Conservation (phyloP, 2,329 filamentous ascomycete genomes). For the Alternaria arborescens region DNA sequence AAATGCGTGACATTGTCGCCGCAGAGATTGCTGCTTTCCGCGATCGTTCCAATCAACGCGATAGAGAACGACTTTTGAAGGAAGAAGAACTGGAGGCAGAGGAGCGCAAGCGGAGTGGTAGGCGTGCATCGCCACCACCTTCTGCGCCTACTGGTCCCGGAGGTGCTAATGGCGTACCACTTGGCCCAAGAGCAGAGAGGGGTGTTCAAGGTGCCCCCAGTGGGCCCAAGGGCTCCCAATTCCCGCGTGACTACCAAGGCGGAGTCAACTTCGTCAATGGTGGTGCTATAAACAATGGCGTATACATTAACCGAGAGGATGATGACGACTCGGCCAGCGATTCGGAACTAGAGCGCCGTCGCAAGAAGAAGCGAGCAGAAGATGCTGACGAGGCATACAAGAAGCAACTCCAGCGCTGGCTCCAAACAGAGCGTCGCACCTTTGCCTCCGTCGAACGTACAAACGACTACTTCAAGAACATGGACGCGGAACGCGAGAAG, state of each 20-base stretch:
- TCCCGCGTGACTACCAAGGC: conserved; percentile 77
- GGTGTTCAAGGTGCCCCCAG: conserved; percentile 79
- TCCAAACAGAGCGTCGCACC: conserved; percentile 84
- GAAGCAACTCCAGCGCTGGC: conserved; percentile 88
- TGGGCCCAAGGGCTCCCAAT: conserved; percentile 71
- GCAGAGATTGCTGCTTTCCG: conserved; percentile 94
- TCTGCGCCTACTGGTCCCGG: conserved; percentile 68
- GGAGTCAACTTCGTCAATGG: conserved; percentile 86
- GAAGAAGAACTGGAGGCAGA: conserved; percentile 93
- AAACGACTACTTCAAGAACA: conserved; percentile 78
- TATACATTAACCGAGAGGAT: conserved; percentile 71
- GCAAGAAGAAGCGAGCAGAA: conserved; percentile 73
- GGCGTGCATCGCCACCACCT: conserved; percentile 71
- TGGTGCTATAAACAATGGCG: conserved; percentile 68
- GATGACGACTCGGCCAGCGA: conserved; percentile 90
- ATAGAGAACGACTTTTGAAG: conserved; percentile 83
- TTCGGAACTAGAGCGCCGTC: conserved; percentile 79
- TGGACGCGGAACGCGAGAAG: conserved; percentile 70
- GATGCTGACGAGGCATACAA: conserved; percentile 83
- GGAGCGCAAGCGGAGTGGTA: conserved; percentile 76
- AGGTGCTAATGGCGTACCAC: conserved; percentile 76
- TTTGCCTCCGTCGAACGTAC: conserved; percentile 88
- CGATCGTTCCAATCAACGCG: conserved; percentile 86
- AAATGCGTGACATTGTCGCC: conserved; percentile 94
- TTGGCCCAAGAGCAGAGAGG: conserved; percentile 72